Evolutionary conservation across 495 filamentous ascomycete species (phyloP).

Genomic region (Tuber microsphaerosporum): DNA sequence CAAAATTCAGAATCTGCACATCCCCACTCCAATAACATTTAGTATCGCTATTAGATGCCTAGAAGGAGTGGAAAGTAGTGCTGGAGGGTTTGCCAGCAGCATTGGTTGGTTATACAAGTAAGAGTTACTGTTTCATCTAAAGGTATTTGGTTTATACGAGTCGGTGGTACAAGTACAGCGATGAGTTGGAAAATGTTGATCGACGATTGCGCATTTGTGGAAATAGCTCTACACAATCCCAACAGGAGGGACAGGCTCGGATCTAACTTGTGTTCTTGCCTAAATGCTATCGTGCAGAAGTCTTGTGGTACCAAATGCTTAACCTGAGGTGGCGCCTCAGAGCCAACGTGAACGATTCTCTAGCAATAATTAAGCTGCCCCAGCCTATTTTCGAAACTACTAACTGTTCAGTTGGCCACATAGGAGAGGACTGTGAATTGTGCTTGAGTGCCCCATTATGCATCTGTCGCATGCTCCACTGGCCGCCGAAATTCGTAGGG

Average conservation of each 20-base stretch:
- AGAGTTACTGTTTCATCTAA: background rate
- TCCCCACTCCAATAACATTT: background rate
- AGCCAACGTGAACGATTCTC: background rate
- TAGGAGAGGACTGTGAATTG: background rate
- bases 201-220: background rate
- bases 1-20: background rate
- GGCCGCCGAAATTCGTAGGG: background rate
- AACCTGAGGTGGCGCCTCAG: background rate
- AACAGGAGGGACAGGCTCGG: background rate
- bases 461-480: background rate
- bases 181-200: background rate
- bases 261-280: background rate
- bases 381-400: background rate
- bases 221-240: background rate
- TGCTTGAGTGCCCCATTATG: background rate
- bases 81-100: background rate
- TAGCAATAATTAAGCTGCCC: background rate
- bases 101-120: background rate
- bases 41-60: background rate
- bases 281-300: background rate
- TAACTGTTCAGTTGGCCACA: background rate
- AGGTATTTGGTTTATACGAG: background rate
- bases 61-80: background rate
- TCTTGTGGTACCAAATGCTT: background rate
- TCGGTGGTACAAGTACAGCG: background rate